phyloP scores from a whole-genome alignment of 352 stramenopile genomes.

The Phytophthora melonis region DNA sequence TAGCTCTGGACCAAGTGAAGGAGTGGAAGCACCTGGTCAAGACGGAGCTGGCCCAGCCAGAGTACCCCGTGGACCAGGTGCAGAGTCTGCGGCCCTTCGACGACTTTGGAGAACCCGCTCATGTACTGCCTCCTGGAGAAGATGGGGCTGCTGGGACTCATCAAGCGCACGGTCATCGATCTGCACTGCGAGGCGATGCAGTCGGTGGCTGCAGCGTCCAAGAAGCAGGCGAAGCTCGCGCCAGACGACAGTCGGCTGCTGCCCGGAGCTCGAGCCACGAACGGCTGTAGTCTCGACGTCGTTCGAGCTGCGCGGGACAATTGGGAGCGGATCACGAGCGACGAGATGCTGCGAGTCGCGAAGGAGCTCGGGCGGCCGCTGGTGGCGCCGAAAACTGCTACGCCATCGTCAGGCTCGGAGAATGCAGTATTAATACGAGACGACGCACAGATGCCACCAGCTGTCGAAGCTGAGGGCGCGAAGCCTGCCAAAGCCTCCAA shows the following conservation, averaged over 20 bases:
- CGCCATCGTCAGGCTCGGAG: neutral
- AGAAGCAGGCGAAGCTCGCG: conserved; percentile 29
- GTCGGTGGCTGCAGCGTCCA: conserved; percentile 20
- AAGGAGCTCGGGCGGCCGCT: conserved; percentile 55
- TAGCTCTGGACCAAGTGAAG: conserved; percentile 48
- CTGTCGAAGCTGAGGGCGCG: conserved; percentile 8
- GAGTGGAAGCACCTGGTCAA: conserved; percentile 68
- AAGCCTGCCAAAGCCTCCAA: conserved; percentile 32
- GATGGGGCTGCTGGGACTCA: conserved; percentile 51
- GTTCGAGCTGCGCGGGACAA: conserved; percentile 48
- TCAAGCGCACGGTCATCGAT: conserved; percentile 73
- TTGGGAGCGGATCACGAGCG: conserved; percentile 76
- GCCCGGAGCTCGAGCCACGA: conserved; percentile 23
- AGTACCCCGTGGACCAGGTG: conserved; percentile 57
- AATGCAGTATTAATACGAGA: conserved; percentile 1
- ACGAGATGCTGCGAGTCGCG: conserved; percentile 72
- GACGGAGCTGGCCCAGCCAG: conserved; percentile 54
- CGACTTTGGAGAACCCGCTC: conserved; percentile 38
- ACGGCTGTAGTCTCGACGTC: conserved; percentile 53
- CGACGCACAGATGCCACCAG: neutral
- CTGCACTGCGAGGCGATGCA: conserved; percentile 60
- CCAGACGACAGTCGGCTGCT: conserved; percentile 39
- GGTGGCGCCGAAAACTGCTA: conserved; percentile 17
- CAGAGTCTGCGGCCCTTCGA: conserved; percentile 27
- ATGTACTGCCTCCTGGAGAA: conserved; percentile 66